Evolutionary conservation across 2,329 filamentous ascomycete genomes (phyloP).

Genomic region (Colletotrichum sp.): DNA sequence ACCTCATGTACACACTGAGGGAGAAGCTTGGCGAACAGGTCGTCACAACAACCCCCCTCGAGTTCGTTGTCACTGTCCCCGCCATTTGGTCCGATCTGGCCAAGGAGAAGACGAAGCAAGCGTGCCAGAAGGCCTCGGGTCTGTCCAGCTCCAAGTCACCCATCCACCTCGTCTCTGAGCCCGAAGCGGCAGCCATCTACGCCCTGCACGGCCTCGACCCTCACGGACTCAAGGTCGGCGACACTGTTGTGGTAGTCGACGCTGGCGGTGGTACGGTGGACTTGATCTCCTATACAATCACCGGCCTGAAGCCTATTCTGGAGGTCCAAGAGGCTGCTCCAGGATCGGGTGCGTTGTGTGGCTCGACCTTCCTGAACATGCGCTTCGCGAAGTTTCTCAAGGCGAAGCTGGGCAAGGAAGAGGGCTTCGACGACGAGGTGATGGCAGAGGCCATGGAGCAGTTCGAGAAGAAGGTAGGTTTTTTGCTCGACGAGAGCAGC

Average conservation of each 20-base stretch:
- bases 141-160: constrained; percentile 33
- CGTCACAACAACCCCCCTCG: constrained; percentile 48
- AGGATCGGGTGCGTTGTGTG: constrained; percentile 55
- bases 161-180: constrained; percentile 55
- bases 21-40: constrained; percentile 45
- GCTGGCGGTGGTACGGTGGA: constrained; percentile 61
- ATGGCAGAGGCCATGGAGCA: constrained; percentile 43
- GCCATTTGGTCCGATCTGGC: constrained; percentile 64
- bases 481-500: neutral
- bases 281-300: constrained; percentile 57
- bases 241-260: constrained; percentile 58
- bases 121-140: constrained; percentile 42
- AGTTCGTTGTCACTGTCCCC: constrained; percentile 63
- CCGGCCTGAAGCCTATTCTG: constrained; percentile 45
- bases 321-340: constrained; percentile 54
- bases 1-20: constrained; percentile 51
- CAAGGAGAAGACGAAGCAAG: constrained; percentile 53
- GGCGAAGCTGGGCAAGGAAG: constrained; percentile 45
- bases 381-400: constrained; percentile 50
- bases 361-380: constrained; percentile 54
- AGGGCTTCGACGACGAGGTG: constrained; percentile 46
- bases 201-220: constrained; percentile 48
- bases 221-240: constrained; percentile 45
- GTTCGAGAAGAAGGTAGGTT: constrained; percentile 45
- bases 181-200: constrained; percentile 58